Evolutionary conservation across 306 rosid species (phyloP).

Genomic region (barrel medic (Medicago truncatula)): DNA sequence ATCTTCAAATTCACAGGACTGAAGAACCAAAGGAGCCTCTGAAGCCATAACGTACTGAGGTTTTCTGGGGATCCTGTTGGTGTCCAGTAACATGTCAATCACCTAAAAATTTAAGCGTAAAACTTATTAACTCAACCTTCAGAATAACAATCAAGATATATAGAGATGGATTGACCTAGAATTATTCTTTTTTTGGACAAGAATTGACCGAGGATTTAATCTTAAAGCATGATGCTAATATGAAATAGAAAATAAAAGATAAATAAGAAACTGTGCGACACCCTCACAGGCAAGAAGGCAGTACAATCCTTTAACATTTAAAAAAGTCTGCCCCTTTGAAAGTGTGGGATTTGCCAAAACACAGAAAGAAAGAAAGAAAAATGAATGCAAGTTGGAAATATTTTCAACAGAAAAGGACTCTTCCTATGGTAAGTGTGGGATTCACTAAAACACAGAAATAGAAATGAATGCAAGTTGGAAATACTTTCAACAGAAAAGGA

Average conservation of each 20-base stretch:
- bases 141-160: conserved; percentile 31
- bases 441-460: not conserved
- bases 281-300: conserved; percentile 24
- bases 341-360: not conserved
- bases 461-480: not conserved
- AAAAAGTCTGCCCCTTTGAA: not conserved
- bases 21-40: conserved; percentile 88
- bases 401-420: conserved; percentile 9
- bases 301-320: not conserved
- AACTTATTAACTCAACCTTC: conserved; percentile 35
- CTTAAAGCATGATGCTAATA: conserved; percentile 1
- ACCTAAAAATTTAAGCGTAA: conserved; percentile 59
- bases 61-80: conserved; percentile 64
- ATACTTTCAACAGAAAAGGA: conserved; percentile 11
- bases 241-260: not conserved
- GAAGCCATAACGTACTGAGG: conserved; percentile 89
- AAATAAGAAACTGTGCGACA: not conserved
- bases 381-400: conserved; percentile 1
- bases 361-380: not conserved
- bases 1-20: conserved; percentile 84
- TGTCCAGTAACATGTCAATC: conserved; percentile 71
- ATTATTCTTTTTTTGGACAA: not conserved
- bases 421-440: not conserved
- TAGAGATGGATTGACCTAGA: conserved; percentile 19
- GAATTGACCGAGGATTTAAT: conserved; percentile 16